Percentiles rank a stretch among this genome's conserved stretches.
Evolutionary conservation across 352 stramenopile species (phyloP).

Genomic region (Globisporangium recalcitrans): DNA sequence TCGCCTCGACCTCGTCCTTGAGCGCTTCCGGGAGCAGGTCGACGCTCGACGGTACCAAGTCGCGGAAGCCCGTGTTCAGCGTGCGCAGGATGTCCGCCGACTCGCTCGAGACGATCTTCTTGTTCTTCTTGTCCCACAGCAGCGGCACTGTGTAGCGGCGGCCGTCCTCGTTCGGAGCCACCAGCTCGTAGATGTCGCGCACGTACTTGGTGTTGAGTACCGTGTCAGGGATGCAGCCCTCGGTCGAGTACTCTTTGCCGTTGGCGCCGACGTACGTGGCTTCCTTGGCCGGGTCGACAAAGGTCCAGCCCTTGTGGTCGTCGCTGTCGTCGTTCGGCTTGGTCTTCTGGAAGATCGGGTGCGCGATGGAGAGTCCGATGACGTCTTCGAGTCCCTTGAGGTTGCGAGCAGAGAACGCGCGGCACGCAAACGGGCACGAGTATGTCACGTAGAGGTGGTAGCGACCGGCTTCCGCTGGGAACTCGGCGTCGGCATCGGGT

Average conservation of each 20-base stretch:
- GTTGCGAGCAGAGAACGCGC: slow-evolving; percentile 63
- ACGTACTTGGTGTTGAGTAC: slow-evolving; percentile 21
- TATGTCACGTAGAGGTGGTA: slow-evolving; percentile 93
- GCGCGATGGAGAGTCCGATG: slow-evolving; percentile 83
- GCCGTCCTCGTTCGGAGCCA: slow-evolving; percentile 7
- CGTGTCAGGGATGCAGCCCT: slow-evolving; percentile 18
- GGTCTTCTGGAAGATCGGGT: slow-evolving; percentile 43
- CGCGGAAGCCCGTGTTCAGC: slow-evolving; percentile 41
- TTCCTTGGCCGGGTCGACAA: slow-evolving; percentile 15
- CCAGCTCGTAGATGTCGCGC: slow-evolving; percentile 38
- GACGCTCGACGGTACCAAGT: slow-evolving; percentile 24
- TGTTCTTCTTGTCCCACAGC: slow-evolving; percentile 59
- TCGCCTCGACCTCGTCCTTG: slow-evolving; percentile 42
- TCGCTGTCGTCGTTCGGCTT: slow-evolving; percentile 33
- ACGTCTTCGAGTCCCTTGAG: slow-evolving; percentile 91
- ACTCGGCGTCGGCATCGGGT: slow-evolving; percentile 24
- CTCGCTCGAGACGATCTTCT: slow-evolving; percentile 78
- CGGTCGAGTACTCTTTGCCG: slow-evolving; percentile 19
- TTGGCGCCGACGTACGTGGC: slow-evolving; percentile 4
- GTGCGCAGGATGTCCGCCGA: slow-evolving; percentile 67
- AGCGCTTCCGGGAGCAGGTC: slow-evolving; percentile 47
- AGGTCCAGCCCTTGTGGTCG: slow-evolving; percentile 30
- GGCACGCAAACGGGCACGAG: slow-evolving; percentile 81
- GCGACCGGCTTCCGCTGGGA: slow-evolving; percentile 18
- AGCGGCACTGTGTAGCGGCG: slow-evolving; percentile 50